Percentiles rank a stretch among this genome's conserved stretches.
Evolutionary conservation across 1,284 basidiomycete species (phyloP).

Genomic region (Agaricales sp.): DNA sequence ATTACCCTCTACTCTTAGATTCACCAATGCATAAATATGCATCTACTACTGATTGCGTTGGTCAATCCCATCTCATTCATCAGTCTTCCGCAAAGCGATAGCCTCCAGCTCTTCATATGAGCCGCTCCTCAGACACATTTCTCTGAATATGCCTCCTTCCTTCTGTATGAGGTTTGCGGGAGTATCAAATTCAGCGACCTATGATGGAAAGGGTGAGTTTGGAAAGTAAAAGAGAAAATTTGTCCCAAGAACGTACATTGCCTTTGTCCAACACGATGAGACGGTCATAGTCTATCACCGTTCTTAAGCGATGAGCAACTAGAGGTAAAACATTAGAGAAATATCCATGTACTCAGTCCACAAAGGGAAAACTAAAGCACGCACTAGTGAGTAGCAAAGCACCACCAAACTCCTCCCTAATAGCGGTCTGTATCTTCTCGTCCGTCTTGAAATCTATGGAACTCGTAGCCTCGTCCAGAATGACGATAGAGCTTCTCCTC

Average conservation of each 20-base stretch:
- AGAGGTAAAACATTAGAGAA: conserved; percentile 1
- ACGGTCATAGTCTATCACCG: conserved; percentile 72
- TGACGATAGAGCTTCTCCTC: conserved; percentile 65
- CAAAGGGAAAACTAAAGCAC: conserved; percentile 7
- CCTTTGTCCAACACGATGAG: conserved; percentile 79
- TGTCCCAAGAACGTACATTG: conserved; percentile 22
- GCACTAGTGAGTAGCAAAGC: conserved; percentile 50
- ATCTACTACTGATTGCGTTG: too few relatives aligned
- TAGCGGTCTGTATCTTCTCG: conserved; percentile 70
- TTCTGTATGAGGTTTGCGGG: conserved; percentile 69
- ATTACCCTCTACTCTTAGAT: too few relatives aligned
- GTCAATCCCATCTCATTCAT: too few relatives aligned
- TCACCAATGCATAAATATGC: too few relatives aligned
- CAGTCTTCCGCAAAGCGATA: conserved; percentile 40
- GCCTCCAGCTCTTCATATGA: conserved; percentile 61
- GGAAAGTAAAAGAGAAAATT: not conserved
- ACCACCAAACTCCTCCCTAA: conserved; percentile 68
- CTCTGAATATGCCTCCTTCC: conserved; percentile 65
- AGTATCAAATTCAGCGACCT: conserved; percentile 76
- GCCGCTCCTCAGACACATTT: conserved; percentile 78
- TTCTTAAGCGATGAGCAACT: conserved; percentile 65
- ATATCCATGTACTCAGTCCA: not conserved
- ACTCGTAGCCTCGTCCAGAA: conserved; percentile 78
- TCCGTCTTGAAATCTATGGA: conserved; percentile 72
- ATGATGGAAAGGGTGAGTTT: not conserved